These are phyloP conservation scores for Metarhizium rileyi DNA, from an alignment of 2,329 filamentous ascomycete species.

Conservation along the genomic window DNA sequence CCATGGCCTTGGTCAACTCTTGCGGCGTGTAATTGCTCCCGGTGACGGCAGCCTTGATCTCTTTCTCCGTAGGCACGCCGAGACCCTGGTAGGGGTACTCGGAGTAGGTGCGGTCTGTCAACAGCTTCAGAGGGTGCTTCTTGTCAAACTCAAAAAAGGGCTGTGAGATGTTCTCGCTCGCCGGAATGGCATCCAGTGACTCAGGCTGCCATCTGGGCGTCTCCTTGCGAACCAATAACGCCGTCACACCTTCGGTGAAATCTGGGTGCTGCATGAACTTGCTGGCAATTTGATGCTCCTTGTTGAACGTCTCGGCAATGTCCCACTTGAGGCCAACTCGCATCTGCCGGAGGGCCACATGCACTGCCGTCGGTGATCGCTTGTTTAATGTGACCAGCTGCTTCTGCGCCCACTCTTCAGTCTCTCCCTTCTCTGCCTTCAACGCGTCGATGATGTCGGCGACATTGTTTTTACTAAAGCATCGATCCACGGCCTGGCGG, in stretches of 20 bases:
- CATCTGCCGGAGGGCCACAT: constrained; percentile 79
- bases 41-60: constrained; percentile 39
- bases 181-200: constrained; percentile 56
- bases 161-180: constrained; percentile 43
- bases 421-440: constrained; percentile 37
- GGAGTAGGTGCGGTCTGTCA: constrained; percentile 52
- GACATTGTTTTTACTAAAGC: constrained; percentile 60
- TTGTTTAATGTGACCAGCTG: constrained; percentile 65
- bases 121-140: constrained; percentile 43
- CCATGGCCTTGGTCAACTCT: constrained; percentile 54
- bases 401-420: constrained; percentile 66
- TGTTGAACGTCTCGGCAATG: constrained; percentile 75
- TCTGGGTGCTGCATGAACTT: constrained; percentile 88
- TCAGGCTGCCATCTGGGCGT: constrained; percentile 68
- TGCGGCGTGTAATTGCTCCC: constrained; percentile 32
- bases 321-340: constrained; percentile 64
- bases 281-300: constrained; percentile 74
- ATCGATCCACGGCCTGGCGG: constrained; percentile 75
- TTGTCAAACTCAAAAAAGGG: constrained; percentile 56
- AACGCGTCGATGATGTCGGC: constrained; percentile 63
- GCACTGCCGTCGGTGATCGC: constrained; percentile 77
- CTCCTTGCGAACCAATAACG: constrained; percentile 62
- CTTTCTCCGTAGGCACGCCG: constrained; percentile 62
- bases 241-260: constrained; percentile 84
- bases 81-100: constrained; percentile 65